These are phyloP conservation scores for Ensete glaucum DNA, from an alignment of 176 grass and related monocot genomes.

Conservation along the genomic window DNA sequence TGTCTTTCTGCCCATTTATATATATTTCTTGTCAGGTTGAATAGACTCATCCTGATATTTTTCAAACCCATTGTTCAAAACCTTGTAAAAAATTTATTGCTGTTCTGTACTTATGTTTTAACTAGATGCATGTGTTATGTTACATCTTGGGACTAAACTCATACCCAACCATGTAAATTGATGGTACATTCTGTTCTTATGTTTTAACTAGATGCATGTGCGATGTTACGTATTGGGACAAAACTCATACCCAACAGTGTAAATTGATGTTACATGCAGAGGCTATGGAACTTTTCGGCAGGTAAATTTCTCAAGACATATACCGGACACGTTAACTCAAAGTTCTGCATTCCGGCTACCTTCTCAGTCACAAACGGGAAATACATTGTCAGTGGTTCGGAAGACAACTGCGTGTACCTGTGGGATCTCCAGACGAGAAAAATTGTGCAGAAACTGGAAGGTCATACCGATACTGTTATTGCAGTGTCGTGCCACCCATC, in stretches of 20 bases:
- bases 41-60: background rate
- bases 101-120: background rate
- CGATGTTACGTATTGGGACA: background rate
- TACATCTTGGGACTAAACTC: background rate
- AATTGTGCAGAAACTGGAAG: constrained; percentile 81
- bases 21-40: background rate
- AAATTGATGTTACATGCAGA: constrained; percentile 32
- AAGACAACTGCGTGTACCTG: constrained; percentile 74
- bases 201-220: background rate
- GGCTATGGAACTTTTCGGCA: constrained; percentile 80
- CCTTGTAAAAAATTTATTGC: background rate
- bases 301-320: constrained; percentile 91
- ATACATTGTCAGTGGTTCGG: constrained; percentile 83
- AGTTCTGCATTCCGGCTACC: constrained; percentile 71
- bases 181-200: background rate
- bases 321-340: constrained; percentile 73
- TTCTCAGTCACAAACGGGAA: constrained; percentile 81
- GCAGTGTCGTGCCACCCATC: constrained; percentile 72
- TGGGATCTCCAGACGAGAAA: constrained; percentile 91
- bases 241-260: background rate
- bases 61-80: background rate
- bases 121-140: background rate
- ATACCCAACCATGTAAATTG: background rate
- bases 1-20: background rate
- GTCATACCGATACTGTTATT: constrained; percentile 65